A percentile compares a stretch with the other conserved stretches of the same genome.
Conservation (phyloP, 805 yeast species). For the Nakazawaea molendinolei region DNA sequence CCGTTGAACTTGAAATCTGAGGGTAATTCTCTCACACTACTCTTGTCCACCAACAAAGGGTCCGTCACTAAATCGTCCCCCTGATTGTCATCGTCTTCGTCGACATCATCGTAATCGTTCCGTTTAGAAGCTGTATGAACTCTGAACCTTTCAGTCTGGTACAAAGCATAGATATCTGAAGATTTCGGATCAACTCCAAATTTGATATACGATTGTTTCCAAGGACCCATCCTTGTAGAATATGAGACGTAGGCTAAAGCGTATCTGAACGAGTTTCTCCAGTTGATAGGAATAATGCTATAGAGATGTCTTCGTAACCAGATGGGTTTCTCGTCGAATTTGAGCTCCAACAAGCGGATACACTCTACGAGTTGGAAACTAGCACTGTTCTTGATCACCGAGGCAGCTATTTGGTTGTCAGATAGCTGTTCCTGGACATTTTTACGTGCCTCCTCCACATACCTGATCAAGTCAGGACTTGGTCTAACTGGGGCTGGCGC, state of each 20-base stretch:
- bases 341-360: slow-evolving; percentile 31
- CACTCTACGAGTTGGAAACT: slow-evolving; percentile 32
- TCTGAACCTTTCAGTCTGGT: slow-evolving; percentile 84
- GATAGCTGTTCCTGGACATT: slow-evolving; percentile 28
- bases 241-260: slow-evolving; percentile 84
- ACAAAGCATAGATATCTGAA: slow-evolving; percentile 47
- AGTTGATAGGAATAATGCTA: slow-evolving; percentile 43
- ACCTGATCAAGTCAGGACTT: slow-evolving; percentile 40
- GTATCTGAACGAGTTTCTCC: slow-evolving; percentile 46
- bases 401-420: not conserved
- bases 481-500: slow-evolving; percentile 42
- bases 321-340: slow-evolving; percentile 70
- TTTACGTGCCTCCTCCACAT: slow-evolving; percentile 28
- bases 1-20: slow-evolving; percentile 66
- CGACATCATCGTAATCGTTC: slow-evolving; percentile 18
- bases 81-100: slow-evolving; percentile 15
- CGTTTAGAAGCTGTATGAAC: slow-evolving; percentile 23
- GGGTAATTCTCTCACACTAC: slow-evolving; percentile 25
- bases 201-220: slow-evolving; percentile 80
- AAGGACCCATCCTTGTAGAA: slow-evolving; percentile 84
- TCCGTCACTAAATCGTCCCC: slow-evolving; percentile 14
- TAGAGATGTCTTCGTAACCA: slow-evolving; percentile 78
- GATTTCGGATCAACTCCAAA: slow-evolving; percentile 74
- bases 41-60: slow-evolving; percentile 2
- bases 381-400: not conserved